A percentile compares a stretch with the other conserved stretches of the same genome.
Evolutionary conservation across 257 asterid genomes (phyloP).

Genomic region (Apocynum venetum): DNA sequence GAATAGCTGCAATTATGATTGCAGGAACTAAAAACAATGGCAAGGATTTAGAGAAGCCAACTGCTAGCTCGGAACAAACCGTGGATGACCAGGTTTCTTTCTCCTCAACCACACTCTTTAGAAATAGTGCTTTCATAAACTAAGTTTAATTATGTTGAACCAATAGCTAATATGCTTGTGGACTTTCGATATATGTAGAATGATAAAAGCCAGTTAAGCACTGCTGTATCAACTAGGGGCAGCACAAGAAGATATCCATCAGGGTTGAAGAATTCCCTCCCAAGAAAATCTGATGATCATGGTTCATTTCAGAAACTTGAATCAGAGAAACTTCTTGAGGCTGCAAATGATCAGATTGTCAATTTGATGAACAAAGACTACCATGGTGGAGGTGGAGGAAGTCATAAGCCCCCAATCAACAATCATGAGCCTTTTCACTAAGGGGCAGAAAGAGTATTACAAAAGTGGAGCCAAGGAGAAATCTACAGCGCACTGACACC

Average conservation of each 20-base stretch:
- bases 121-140: neutral
- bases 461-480: neutral
- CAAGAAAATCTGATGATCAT: neutral
- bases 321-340: slow-evolving; percentile 8
- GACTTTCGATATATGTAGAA: neutral
- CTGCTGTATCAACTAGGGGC: too few species aligned
- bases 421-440: slow-evolving; percentile 18
- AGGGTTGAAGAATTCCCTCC: neutral
- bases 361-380: slow-evolving; percentile 24
- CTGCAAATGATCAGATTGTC: neutral
- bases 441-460: neutral
- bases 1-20: slow-evolving; percentile 6
- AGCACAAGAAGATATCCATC: neutral
- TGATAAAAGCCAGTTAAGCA: neutral
- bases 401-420: slow-evolving; percentile 19
- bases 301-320: slow-evolving; percentile 15
- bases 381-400: neutral
- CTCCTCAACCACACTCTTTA: neutral
- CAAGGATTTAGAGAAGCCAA: neutral
- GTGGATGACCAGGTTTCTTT: slow-evolving; percentile 15
- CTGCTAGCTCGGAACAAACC: neutral
- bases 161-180: neutral
- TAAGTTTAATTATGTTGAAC: neutral
- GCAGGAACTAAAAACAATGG: slow-evolving; percentile 17
- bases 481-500: neutral